Base-by-base conservation (phyloP, 2,329 filamentous ascomycete species). In the Pleurostoma richardsiae region DNA sequence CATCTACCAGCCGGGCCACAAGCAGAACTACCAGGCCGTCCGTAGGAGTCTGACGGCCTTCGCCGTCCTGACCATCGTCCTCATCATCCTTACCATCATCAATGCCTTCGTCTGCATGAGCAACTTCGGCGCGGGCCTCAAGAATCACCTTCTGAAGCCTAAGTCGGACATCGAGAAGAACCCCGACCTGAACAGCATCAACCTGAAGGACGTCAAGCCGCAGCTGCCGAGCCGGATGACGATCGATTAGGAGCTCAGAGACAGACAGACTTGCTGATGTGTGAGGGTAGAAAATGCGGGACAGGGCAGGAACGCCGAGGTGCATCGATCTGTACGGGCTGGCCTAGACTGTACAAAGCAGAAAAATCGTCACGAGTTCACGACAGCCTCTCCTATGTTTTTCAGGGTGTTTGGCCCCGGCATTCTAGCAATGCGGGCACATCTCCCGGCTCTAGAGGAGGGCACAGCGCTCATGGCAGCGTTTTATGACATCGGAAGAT, bases 101-200 rank as follows among this genome's bases (percentile, higher is more conserved):
- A 91, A 95, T 57, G 91, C 90, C 38, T 82, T 87, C 60, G 76
- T 92, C 58, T 97, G 92, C 76, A 91, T 90, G 68, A 72, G 79
- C 66, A 97, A 97, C 71, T 99, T 97, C 70, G 81, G 86, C 66
- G 85, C 85, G 54, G 94, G 94, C 6, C 75, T 99, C 50, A 96
- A 95, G 73, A 84, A 83, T 7, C 91, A 97, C 63, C 80, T 99
- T 49, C 77, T 83, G 56, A 78, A 76, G 60, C 62, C 64, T 39
- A 64, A 62, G 43, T 64, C 66, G 42, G 65, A 72, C 40, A 70
- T 76, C 42, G 78, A 82, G 63, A 80, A 79, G 66, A 19, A 19
- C 19, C 70, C 73, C 29, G 77, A 80, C 48, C 64, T 67, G 30
- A 76, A 78, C 61, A 79, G 78, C 40, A 79, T 81, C 60, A 74